Conservation (phyloP, 345 rosid species). For the Sonneratia caseolaris region DNA sequence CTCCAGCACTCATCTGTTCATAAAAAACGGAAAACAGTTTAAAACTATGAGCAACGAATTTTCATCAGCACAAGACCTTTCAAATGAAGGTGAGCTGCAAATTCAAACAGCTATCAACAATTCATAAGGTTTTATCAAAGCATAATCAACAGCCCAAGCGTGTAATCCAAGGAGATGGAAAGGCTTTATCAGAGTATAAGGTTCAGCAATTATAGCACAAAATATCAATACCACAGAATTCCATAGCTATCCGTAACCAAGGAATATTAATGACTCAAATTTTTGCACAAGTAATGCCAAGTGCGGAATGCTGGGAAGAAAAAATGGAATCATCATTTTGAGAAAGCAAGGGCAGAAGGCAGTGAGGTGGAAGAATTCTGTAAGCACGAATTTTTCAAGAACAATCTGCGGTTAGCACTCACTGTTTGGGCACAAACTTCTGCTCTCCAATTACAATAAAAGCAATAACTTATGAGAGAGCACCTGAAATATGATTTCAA, state of each 20-base stretch:
- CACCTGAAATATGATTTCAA: constrained; percentile 87
- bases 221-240: not conserved
- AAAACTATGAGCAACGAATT: too few species aligned
- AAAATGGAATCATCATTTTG: too few species aligned
- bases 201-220: not conserved
- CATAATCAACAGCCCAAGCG: not conserved
- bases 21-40: not conserved
- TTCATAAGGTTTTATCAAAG: too few species aligned
- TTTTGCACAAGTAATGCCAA: not conserved
- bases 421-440: too few species aligned
- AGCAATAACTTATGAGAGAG: not conserved
- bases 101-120: not conserved
- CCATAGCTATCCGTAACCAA: too few species aligned
- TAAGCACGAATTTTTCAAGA: too few species aligned
- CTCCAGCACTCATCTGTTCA: constrained; percentile 86
- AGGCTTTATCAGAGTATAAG: not conserved
- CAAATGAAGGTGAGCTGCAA: not conserved
- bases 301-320: not conserved
- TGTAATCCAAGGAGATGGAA: not conserved
- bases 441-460: too few species aligned
- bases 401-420: not conserved
- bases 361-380: not conserved
- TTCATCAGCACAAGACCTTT: not conserved
- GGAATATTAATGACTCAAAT: too few species aligned
- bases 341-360: not conserved